Percentiles rank a stretch among this genome's conserved stretches.
phyloP scores from a whole-genome alignment of 192 early-diverging fungal species.

The Diversispora epigaea region DNA sequence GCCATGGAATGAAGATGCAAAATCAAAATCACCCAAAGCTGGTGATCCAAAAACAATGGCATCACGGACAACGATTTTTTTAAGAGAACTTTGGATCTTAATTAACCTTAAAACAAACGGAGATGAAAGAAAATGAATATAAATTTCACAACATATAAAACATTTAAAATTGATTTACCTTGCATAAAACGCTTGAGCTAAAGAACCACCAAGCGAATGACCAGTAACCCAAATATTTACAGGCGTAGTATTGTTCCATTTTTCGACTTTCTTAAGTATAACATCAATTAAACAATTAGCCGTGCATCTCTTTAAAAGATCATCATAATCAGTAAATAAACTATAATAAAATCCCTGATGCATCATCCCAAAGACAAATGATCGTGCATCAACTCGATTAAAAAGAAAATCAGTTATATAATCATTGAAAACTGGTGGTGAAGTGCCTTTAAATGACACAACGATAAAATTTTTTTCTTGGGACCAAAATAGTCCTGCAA shows the following conservation, averaged over 20 bases:
- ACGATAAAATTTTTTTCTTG: conserved; percentile 37
- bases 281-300: background rate
- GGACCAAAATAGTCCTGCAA: conserved; percentile 45
- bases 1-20: no score
- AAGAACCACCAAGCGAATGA: conserved; percentile 42
- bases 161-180: no score
- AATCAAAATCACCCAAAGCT: no score
- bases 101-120: no score
- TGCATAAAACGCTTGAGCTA: conserved; percentile 40
- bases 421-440: conserved; percentile 42
- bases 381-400: conserved; percentile 39
- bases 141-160: no score
- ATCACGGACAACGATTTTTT: no score
- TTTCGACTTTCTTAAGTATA: background rate
- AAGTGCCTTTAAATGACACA: conserved; percentile 43
- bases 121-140: no score
- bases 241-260: no score
- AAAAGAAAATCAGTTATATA: conserved; percentile 39
- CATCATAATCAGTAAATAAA: conserved; percentile 25
- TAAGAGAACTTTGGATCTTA: no score
- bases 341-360: conserved; percentile 45
- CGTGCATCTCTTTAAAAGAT: background rate
- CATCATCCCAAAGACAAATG: conserved; percentile 38
- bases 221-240: conserved; percentile 46
- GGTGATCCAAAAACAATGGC: no score